A percentile compares a stretch with the other conserved stretches of the same genome.
These are phyloP conservation scores for Trichoderma sp. DNA, from an alignment of 2,329 filamentous ascomycete species.

Conservation along the genomic window DNA sequence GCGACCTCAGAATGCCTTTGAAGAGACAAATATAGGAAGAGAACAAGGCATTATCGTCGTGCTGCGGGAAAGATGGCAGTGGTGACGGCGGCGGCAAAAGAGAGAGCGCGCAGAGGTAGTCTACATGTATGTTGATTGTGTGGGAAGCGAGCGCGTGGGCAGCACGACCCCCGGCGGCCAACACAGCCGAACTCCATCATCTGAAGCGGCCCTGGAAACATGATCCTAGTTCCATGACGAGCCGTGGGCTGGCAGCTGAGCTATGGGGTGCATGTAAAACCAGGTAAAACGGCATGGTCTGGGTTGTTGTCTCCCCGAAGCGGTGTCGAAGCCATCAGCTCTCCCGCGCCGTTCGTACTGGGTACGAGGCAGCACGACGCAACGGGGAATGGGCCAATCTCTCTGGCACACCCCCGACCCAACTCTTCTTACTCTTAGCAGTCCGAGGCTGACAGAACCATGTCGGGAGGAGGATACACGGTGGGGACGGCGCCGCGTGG, in stretches of 20 bases:
- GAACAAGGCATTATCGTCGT: slow-evolving; percentile 10
- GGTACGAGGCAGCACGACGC: not conserved
- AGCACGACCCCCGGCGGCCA: slow-evolving; percentile 12
- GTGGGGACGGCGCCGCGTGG: slow-evolving; percentile 21
- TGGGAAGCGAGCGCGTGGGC: slow-evolving; percentile 18
- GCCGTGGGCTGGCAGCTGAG: slow-evolving; percentile 32
- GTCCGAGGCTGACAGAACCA: slow-evolving; percentile 22
- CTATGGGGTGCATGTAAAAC: slow-evolving; percentile 32
- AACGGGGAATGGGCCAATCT: slow-evolving; percentile 13
- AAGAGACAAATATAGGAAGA: slow-evolving; percentile 18
- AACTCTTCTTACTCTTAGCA: not conserved
- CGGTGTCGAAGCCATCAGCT: slow-evolving; percentile 21
- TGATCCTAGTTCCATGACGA: slow-evolving; percentile 22
- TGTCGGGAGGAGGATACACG: slow-evolving; percentile 11
- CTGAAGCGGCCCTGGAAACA: slow-evolving; percentile 16
- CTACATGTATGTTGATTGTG: slow-evolving; percentile 19
- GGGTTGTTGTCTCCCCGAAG: slow-evolving; percentile 10
- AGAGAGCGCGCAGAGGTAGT: slow-evolving; percentile 16
- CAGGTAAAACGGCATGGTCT: slow-evolving; percentile 10
- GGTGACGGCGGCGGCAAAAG: slow-evolving; percentile 1
- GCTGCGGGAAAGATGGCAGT: slow-evolving; percentile 15
- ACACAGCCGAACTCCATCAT: slow-evolving; percentile 16
- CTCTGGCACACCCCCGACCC: slow-evolving; percentile 2
- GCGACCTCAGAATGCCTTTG: not conserved
- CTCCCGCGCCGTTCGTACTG: slow-evolving; percentile 10